Evolutionary conservation across 2,329 filamentous ascomycete genomes (phyloP).

Genomic region (Berkeleyomyces basicola): DNA sequence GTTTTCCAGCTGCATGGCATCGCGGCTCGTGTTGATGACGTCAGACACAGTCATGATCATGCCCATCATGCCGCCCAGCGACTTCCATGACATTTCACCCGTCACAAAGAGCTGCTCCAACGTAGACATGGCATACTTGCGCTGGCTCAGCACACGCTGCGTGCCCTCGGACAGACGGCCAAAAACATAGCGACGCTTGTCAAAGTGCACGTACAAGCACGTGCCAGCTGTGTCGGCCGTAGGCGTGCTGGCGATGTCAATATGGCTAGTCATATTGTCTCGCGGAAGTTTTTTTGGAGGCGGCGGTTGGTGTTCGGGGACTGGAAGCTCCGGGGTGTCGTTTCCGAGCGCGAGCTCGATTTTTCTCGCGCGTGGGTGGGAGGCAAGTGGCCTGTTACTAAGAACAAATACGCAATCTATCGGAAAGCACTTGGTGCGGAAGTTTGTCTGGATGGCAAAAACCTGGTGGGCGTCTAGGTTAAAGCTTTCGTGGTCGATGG

Average conservation of each 20-base stretch:
- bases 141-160: slow-evolving; percentile 58
- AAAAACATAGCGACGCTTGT: slow-evolving; percentile 69
- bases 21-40: slow-evolving; percentile 31
- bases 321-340: not conserved
- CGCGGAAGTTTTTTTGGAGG: not conserved
- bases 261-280: slow-evolving; percentile 48
- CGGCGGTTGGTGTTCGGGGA: not conserved
- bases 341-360: not conserved
- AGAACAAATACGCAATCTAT: slow-evolving; percentile 14
- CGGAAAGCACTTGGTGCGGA: slow-evolving; percentile 5
- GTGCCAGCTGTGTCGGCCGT: slow-evolving; percentile 80
- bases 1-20: slow-evolving; percentile 25
- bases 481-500: slow-evolving; percentile 6
- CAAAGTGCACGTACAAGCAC: slow-evolving; percentile 60
- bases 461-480: slow-evolving; percentile 5
- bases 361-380: not conserved
- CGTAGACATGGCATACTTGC: slow-evolving; percentile 46
- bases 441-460: slow-evolving; percentile 9
- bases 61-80: slow-evolving; percentile 67
- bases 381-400: not conserved
- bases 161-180: slow-evolving; percentile 71
- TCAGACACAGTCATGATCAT: slow-evolving; percentile 75
- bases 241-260: slow-evolving; percentile 65
- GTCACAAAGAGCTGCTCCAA: slow-evolving; percentile 69
- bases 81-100: slow-evolving; percentile 58